phyloP scores from a whole-genome alignment of 176 grass and related monocot species.

The Rhynchospora tenuis region DNA sequence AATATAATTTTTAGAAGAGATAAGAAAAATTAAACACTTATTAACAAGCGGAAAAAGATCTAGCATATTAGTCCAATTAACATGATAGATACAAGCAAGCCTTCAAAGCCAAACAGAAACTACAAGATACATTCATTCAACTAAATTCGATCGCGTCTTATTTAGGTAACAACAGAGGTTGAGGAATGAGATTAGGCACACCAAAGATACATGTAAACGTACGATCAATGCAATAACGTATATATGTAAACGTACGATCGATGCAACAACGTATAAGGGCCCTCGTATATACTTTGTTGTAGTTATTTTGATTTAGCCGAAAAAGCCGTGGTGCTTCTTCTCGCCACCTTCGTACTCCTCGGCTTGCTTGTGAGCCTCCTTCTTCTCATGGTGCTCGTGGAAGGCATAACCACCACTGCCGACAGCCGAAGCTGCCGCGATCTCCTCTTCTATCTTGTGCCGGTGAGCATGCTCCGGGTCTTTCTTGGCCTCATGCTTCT shows the following conservation, averaged over 20 bases:
- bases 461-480: conserved; percentile 63
- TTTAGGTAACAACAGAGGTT: neutral
- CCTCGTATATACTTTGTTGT: neutral
- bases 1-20: neutral
- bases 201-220: neutral
- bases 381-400: conserved; percentile 81
- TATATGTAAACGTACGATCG: neutral
- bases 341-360: conserved; percentile 38
- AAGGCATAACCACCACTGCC: conserved; percentile 64
- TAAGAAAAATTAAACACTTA: neutral
- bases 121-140: neutral
- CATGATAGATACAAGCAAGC: neutral
- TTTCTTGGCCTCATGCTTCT: conserved; percentile 79
- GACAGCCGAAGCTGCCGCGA: conserved; percentile 44
- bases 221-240: too few species aligned
- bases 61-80: neutral
- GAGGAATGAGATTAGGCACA: conserved; percentile 3
- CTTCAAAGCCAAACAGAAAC: too few species aligned
- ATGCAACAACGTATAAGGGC: neutral
- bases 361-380: conserved; percentile 38
- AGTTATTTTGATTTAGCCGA: conserved; percentile 17
- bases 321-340: conserved; percentile 77
- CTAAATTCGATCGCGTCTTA: neutral
- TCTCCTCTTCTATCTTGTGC: conserved; percentile 73
- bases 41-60: neutral